Base-by-base conservation (phyloP, 2,329 filamentous ascomycete species). In the Verticillium isaacii region DNA sequence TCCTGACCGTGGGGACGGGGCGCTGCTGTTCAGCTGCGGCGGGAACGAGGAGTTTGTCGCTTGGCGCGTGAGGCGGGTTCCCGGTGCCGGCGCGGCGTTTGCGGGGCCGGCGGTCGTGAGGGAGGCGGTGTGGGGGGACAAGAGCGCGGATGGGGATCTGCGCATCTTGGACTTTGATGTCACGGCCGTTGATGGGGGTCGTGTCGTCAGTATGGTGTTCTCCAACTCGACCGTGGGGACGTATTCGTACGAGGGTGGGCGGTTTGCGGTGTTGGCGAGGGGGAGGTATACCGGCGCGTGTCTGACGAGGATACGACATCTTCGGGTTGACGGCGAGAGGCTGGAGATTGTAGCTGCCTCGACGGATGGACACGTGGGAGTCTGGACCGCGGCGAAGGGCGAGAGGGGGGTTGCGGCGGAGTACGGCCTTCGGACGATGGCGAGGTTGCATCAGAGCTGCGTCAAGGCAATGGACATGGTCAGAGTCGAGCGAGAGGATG, bases 21-120 rank as follows among this genome's bases (percentile, higher is more conserved):
- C 79, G 1, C 90, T 89, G 67, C 83, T 99, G 2, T 90, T 98
- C 72, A 97, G 91, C 66, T 93, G 92, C 68, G 92, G 86, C 6
- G 95, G 93, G 0, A 89, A 87, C 64, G 94, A 97, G 72, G 94
- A 99, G 74, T 89, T 98, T 65, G 94, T 89, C 68, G 83, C 93
- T 12, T 99, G 95, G 94, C 83, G 85, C 50, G 74, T 94, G 37
- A 79, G 78, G 56, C 7, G 19, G 45, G n/a, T 50, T 4, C 45
- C 45, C 12, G 60, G 60, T 19, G 54, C 54, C 12, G 70, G 71
- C 12, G 72, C 90, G 7, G 75, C 71, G 14, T 81, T 82, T 58
- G 67, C 67, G 15, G 81, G 82, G 3, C 73, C 88, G 2, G 85
- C 83, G 0, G 79, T 88, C 2, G 73, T 85, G 14, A 83, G 84